phyloP scores from a whole-genome alignment of 164 flowering plant genomes.

The Nymphaea colorata region DNA sequence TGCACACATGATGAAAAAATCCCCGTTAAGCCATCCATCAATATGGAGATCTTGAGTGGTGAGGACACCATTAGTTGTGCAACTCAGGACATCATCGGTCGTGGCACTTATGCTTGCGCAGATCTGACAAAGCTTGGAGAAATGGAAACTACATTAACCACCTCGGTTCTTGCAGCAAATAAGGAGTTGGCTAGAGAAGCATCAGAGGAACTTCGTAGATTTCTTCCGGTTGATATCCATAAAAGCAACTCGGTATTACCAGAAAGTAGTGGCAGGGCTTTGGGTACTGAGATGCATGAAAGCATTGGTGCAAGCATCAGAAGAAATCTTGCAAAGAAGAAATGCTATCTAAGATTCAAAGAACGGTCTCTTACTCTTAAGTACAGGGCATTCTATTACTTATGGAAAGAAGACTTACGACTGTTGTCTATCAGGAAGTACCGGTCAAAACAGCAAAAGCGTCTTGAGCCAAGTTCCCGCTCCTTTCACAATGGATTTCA shows the following conservation, averaged over 20 bases:
- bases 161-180: conserved; percentile 37
- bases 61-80: conserved; percentile 5
- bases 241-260: neutral
- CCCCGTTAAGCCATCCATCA: neutral
- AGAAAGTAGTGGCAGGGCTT: neutral
- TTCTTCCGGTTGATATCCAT: conserved; percentile 20
- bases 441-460: conserved; percentile 57
- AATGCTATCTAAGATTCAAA: conserved; percentile 43
- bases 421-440: conserved; percentile 46
- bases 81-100: conserved; percentile 3
- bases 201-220: conserved; percentile 35
- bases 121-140: conserved; percentile 1
- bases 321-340: conserved; percentile 34
- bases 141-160: conserved; percentile 14
- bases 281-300: neutral
- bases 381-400: conserved; percentile 49
- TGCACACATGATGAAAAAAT: neutral
- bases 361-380: conserved; percentile 63
- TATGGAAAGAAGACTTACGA: conserved; percentile 77
- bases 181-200: conserved; percentile 43
- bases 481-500: conserved; percentile 26
- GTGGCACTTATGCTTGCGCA: conserved; percentile 2
- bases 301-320: conserved; percentile 8
- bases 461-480: conserved; percentile 38
- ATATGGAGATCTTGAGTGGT: conserved; percentile 1